Conservation (phyloP, 441 rosid species). For the Omphalea diandra region DNA sequence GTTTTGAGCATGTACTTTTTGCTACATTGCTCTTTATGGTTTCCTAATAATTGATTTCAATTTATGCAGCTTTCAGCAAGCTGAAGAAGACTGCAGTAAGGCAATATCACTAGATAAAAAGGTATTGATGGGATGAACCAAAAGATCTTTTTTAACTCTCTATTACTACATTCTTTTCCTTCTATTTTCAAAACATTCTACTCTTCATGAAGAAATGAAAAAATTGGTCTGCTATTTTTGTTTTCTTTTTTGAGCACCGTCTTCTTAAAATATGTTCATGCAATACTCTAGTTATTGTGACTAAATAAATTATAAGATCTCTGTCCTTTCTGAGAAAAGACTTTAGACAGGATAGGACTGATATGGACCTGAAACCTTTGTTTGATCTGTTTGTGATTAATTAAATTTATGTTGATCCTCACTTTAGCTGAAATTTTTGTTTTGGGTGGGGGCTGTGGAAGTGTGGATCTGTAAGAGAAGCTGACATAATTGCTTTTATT, state of each 20-base stretch:
- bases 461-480: background rate
- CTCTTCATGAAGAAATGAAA: no score
- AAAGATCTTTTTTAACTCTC: background rate
- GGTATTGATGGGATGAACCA: conserved; percentile 37
- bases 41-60: conserved; percentile 12
- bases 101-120: conserved; percentile 83
- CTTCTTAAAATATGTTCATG: no score
- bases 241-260: background rate
- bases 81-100: conserved; percentile 79
- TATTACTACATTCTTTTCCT: background rate
- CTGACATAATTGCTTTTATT: background rate
- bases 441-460: no score
- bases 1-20: conserved; percentile 12
- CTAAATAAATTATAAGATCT: background rate
- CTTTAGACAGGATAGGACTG: background rate
- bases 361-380: background rate
- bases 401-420: background rate
- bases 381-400: background rate
- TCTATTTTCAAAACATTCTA: no score
- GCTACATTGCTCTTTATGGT: conserved; percentile 2
- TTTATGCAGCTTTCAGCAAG: conserved; percentile 75
- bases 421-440: background rate
- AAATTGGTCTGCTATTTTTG: background rate
- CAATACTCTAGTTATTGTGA: no score
- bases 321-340: background rate